Evolutionary conservation across 2,329 filamentous ascomycete species (phyloP).

Genomic region (Pseudogymnoascus sp.): DNA sequence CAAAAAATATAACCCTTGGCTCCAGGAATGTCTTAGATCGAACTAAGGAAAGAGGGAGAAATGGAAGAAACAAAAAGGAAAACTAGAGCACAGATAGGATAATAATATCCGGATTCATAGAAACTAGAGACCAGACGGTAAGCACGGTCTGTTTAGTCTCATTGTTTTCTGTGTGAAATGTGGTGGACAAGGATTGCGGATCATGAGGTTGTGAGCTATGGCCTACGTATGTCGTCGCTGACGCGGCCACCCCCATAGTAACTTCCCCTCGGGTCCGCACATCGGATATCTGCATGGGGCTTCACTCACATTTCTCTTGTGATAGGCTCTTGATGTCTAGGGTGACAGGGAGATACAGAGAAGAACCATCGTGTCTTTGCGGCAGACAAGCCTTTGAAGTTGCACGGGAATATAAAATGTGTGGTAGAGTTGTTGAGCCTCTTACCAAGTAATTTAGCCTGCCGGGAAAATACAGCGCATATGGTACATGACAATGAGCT

Average conservation of each 20-base stretch:
- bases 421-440: background rate
- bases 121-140: background rate
- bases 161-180: background rate
- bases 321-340: background rate
- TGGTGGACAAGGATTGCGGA: background rate
- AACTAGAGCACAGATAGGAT: background rate
- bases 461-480: background rate
- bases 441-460: background rate
- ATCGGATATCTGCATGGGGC: background rate
- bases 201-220: background rate
- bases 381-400: background rate
- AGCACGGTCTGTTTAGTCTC: background rate
- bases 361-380: background rate
- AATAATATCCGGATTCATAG: background rate
- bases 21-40: constrained; percentile 1
- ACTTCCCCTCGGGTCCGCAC: background rate
- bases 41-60: background rate
- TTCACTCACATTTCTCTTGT: background rate
- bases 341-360: background rate
- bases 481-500: background rate
- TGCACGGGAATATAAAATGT: background rate
- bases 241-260: constrained; percentile 9
- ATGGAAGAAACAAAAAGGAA: background rate
- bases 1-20: background rate
- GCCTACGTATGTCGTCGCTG: constrained; percentile 9